Evolutionary conservation across 805 yeast genomes (phyloP), one percentile per base, ranked within the genome.

Genomic region (Candida maltosa): DNA sequence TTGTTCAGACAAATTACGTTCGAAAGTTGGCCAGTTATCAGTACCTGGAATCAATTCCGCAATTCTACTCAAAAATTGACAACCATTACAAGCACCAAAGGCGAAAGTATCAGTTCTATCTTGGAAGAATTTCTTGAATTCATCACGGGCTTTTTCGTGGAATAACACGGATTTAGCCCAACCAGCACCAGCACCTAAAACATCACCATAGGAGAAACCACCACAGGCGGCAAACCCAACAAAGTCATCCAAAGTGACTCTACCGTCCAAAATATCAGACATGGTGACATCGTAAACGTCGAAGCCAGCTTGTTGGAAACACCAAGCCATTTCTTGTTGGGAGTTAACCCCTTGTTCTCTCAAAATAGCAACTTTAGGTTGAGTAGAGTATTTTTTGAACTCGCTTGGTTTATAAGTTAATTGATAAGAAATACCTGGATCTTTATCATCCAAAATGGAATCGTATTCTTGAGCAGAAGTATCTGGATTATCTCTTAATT

Each of bases 281-380:
- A 93, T 93, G 54, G 94, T 97, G 26, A 93, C 95, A 62, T 93
- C 98, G 40, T 86, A 78, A n/a, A 89, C 73, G 15, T 80, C 87
- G 60, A 93, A 93, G 0, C 98, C 98, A 23, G 97, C 96, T 59
- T 82, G 87, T 57, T 82, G 82, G 75, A 93, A 88, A 46, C 91
- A 77, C 87, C 94, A 89, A 2, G 97, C 97, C 97, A 93, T 89
- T 68, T 93, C 98, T 73, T 84, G 86, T 58, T 91, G 96, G 23
- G 97, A 95, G 60, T 93, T 93, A 37, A 93, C 96, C 67, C 98
- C 98, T 67, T 93, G 98, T 60, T 93, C 98, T 68, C 98, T 84
- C 52, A 93, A 71, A 38, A 93, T 88, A 26, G 97, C 98, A 46
- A 93, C 97, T 62, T 79, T 83, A 33, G 98, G 98, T 53, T 69